These are phyloP conservation scores for Oryza coarctata DNA, from an alignment of 176 grass and related monocot species.

Conservation along the genomic window DNA sequence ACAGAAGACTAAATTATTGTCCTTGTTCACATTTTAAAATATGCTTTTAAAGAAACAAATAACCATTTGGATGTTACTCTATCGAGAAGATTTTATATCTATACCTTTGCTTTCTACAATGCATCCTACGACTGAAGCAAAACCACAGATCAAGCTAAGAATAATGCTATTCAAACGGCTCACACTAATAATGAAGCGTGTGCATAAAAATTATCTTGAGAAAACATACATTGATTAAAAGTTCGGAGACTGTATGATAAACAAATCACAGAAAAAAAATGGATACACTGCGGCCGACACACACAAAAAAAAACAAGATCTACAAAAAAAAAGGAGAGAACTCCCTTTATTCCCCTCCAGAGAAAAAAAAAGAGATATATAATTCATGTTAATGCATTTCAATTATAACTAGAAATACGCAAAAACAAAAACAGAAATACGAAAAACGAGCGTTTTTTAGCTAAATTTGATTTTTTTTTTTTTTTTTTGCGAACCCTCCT, in stretches of 20 bases:
- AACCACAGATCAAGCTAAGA: conserved; percentile 24
- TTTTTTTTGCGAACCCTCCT: conserved; percentile 10
- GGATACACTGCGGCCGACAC: conserved; percentile 23
- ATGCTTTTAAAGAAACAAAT: not conserved
- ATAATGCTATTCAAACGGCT: not conserved
- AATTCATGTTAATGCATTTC: not conserved
- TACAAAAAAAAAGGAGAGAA: not conserved
- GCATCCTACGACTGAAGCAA: not conserved
- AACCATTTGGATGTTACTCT: not conserved
- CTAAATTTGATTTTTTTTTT: conserved; percentile 35
- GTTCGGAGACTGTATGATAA: not conserved
- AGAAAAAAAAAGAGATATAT: not conserved
- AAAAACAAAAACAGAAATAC: conserved; percentile 11
- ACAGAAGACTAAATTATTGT: not conserved
- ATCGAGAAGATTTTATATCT: not conserved
- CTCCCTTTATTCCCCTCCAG: not conserved
- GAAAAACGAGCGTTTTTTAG: conserved; percentile 16
- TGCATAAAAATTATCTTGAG: not conserved
- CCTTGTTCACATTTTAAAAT: not conserved
- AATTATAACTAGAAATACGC: not conserved
- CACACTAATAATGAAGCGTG: not conserved
- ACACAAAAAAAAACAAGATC: conserved; percentile 23
- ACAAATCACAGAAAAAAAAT: not conserved
- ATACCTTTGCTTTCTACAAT: not conserved
- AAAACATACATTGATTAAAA: not conserved